phyloP scores from a whole-genome alignment of 768 basidiomycete species.

The Termitomyces heimii region DNA sequence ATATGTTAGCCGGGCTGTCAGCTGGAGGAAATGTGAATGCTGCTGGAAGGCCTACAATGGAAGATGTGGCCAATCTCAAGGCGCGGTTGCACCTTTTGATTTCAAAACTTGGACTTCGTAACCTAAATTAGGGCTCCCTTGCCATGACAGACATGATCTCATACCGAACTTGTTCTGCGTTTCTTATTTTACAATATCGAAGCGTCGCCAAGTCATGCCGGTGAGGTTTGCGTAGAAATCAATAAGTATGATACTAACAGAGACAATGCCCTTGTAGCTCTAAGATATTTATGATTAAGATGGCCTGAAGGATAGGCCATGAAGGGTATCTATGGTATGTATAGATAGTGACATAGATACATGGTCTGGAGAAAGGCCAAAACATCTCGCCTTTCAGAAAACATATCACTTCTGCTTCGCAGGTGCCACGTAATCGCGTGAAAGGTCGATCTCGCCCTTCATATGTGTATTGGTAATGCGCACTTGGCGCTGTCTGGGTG shows the following conservation, averaged over 20 bases:
- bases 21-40: constrained; percentile 18
- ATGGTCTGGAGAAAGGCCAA: background rate
- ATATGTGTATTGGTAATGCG: constrained; percentile 88
- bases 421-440: constrained; percentile 55
- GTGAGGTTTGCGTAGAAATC: background rate
- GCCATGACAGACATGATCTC: background rate
- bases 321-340: constrained; percentile 8
- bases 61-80: constrained; percentile 35
- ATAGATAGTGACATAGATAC: constrained; percentile 4
- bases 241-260: background rate
- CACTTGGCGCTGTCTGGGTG: constrained; percentile 65
- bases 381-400: background rate
- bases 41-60: constrained; percentile 26
- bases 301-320: background rate
- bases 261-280: background rate
- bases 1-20: constrained; percentile 43
- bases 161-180: background rate
- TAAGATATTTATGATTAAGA: background rate
- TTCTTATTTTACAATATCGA: background rate
- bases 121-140: constrained; percentile 13
- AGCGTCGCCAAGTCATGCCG: background rate
- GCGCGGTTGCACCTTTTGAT: constrained; percentile 26
- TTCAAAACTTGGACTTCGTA: constrained; percentile 23
- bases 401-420: constrained; percentile 28
- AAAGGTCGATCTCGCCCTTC: constrained; percentile 81